Evolutionary conservation across 176 grass and related monocot species (phyloP), one percentile per base, ranked within the genome.

Genomic region (Aechmea fasciata): DNA sequence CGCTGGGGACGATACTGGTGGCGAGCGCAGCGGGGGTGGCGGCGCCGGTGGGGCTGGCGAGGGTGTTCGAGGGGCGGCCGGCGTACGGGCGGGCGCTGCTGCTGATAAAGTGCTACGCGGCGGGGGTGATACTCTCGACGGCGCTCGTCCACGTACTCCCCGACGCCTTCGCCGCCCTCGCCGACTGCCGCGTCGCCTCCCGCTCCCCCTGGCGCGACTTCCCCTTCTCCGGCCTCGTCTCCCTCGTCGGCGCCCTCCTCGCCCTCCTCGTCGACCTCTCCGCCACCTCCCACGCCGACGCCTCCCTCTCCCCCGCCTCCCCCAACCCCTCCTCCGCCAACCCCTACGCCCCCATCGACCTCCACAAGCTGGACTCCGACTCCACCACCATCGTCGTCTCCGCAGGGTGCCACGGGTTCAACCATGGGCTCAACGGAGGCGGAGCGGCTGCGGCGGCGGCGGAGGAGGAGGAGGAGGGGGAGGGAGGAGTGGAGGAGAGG

Each of bases 101-200:
- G 79, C 79, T 92, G 57, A 88, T 97, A 74, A 97, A 97, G 77
- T 97, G 88, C 89, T 97, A 85, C 74, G 94, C 94, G 8, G 94
- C 94, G 1, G 94, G 94, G 65, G 94, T 97, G 74, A 88, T 97
- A 72, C 89, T 97, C 64, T 97, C 94, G 13, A 97, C 94, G 11
- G 85, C 94, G 19, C 89, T 97, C 64, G 94, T 97, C 68, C 94
- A 97, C 72, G 94, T 97, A 50, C 81, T 97, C 74, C 94, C 94
- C 69, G 94, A 97, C 71, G 94, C 94, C 57, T 83, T 85, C 11
- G 89, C 73, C 52, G 85, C 89, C 9, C 89, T 91, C 62, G 67
- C 90, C 71, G 76, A 92, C 65, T 83, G 89, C 89, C 85, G 82
- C 72, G 64, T 97, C 50, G 86, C 81, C 20, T 69, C 79, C 68